These are phyloP conservation scores for Peronosclerospora sorghi DNA, from an alignment of 352 stramenopile species.

Conservation along the genomic window DNA sequence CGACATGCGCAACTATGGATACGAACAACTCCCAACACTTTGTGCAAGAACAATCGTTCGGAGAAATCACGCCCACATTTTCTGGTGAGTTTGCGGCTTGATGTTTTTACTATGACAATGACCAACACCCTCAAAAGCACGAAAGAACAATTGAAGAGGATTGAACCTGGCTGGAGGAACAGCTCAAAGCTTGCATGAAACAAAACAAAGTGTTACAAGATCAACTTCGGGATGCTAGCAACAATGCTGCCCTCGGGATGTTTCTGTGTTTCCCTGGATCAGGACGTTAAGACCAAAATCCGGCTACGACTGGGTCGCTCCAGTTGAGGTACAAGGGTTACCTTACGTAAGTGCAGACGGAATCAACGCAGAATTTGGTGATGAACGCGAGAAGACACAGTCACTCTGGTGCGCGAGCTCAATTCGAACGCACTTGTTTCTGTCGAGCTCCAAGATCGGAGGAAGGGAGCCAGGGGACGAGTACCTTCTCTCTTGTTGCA, in stretches of 20 bases:
- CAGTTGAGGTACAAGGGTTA: too few species aligned
- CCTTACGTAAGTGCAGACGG: too few species aligned
- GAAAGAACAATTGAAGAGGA: slow-evolving; percentile 90
- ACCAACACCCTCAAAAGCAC: slow-evolving; percentile 90
- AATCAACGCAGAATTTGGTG: slow-evolving; percentile 4
- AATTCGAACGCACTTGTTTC: slow-evolving; percentile 40
- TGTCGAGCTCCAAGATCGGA: slow-evolving; percentile 5
- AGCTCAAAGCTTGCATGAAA: slow-evolving; percentile 90
- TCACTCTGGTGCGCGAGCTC: slow-evolving; percentile 53
- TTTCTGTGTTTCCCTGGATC: too few species aligned
- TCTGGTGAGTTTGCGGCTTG: slow-evolving; percentile 83
- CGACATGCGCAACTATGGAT: too few species aligned
- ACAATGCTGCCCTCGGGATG: too few species aligned
- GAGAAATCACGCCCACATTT: too few species aligned
- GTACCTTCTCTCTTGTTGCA: slow-evolving; percentile 59
- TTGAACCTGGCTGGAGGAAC: slow-evolving; percentile 85
- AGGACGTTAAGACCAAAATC: slow-evolving; percentile 6
- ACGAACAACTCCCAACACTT: too few species aligned
- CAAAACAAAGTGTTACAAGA: slow-evolving; percentile 88
- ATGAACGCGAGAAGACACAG: slow-evolving; percentile 59
- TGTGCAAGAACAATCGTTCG: too few species aligned
- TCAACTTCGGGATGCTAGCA: slow-evolving; percentile 23
- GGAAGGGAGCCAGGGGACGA: slow-evolving; percentile 28
- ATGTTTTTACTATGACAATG: slow-evolving; percentile 85
- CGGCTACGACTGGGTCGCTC: slow-evolving; percentile 4